Base-by-base conservation (phyloP, 176 grass and related monocot species). In the Paspalum notatum region DNA sequence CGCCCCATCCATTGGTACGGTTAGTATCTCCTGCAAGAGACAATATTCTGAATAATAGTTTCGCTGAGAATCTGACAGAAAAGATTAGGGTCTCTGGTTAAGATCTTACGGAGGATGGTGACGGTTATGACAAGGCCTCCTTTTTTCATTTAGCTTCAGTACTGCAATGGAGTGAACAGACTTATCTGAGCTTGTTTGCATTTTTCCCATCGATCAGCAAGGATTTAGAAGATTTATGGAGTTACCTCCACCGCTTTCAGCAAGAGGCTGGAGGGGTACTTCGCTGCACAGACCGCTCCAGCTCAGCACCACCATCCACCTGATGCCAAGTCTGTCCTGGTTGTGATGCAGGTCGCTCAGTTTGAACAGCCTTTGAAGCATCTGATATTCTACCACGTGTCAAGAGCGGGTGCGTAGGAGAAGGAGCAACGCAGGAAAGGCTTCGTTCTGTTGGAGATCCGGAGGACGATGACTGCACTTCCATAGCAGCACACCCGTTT, bases 211-310 rank as follows among this genome's bases (percentile, higher is more conserved):
- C 57, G 5, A 55, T 2, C 8, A 3, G 13, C 5, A 54, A 79
- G 27, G 20, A 58, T 26, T 17, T 51, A 61, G 58, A 21, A 74
- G 50, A 78, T 7, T n/a, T 0, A 42, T 1, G 6, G 68, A 5
- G 37, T 68, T 83, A 89, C 87, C 78, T 85, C 72, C 57, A 72
- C n/a, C n/a, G n/a, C 5, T 26, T 76, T 85, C 80, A 89, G 64
- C 64, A 66, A 45, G 72, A 86, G 67, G 53, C 20, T 82, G 79
- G 27, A 0, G 43, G n/a, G 32, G 60, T 64, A 80, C 44, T 82
- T 54, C 3, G 64, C 41, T 77, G 65, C 41, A 71, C 2, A 13
- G 56, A 22, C 16, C 12, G 21, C 27, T 82, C 66, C 20, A 78
- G 21, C 16, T 85, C 6, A 62, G 68, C n/a, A 52, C 27, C 66